Evolutionary conservation across 768 basidiomycete genomes (phyloP).

Genomic region (Fibroporia radiculosa): DNA sequence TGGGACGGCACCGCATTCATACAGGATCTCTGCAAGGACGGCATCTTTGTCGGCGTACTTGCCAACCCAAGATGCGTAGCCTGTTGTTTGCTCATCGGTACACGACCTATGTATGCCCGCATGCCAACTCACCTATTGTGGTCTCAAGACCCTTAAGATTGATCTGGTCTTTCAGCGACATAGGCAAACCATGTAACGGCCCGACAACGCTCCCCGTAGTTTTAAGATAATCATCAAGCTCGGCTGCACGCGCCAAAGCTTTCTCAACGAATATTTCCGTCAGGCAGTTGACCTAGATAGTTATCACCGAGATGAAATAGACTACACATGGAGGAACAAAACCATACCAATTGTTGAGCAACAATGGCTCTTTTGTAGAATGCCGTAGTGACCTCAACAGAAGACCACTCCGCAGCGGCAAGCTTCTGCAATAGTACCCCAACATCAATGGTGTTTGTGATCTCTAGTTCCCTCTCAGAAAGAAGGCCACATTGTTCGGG

Average conservation of each 20-base stretch:
- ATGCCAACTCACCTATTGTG: constrained; percentile 45
- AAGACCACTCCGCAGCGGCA: constrained; percentile 42
- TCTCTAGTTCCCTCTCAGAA: constrained; percentile 41
- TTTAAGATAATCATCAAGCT: constrained; percentile 56
- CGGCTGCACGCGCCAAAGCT: constrained; percentile 54
- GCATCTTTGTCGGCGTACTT: constrained; percentile 50
- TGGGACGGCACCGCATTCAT: constrained; percentile 58
- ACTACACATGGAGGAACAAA: not conserved
- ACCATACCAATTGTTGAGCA: constrained; percentile 66
- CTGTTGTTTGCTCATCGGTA: constrained; percentile 17
- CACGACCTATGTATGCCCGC: too few relatives aligned
- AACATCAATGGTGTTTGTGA: constrained; percentile 47
- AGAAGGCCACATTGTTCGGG: constrained; percentile 52
- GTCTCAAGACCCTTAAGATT: constrained; percentile 62
- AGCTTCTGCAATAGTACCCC: constrained; percentile 44
- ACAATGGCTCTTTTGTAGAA: constrained; percentile 74
- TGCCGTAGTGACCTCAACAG: constrained; percentile 62
- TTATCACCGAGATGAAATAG: too few relatives aligned
- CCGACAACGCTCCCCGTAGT: constrained; percentile 60
- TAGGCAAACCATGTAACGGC: constrained; percentile 67
- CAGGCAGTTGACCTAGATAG: constrained; percentile 68
- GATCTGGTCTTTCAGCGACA: constrained; percentile 72
- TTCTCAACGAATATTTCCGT: constrained; percentile 76
- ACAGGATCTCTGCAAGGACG: constrained; percentile 59
- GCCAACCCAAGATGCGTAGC: constrained; percentile 71